Evolutionary conservation across 148 eudicot genomes (phyloP), one percentile per base, ranked within the genome.

Genomic region (Linanthus parryae): DNA sequence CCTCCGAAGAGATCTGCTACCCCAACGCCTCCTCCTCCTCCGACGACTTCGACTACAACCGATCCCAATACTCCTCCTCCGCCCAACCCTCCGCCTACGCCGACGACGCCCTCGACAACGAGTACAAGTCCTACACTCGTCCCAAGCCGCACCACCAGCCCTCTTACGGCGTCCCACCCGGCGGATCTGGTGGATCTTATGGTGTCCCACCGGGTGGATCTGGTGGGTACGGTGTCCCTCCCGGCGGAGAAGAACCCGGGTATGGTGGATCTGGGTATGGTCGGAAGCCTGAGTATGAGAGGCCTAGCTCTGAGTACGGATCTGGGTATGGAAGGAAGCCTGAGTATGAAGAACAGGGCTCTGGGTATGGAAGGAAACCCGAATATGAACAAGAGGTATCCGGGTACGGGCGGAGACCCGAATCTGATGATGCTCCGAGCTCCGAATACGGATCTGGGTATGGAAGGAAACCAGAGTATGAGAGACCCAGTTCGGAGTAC

Each of bases 1-100:
- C 94, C 0, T 83, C 82, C 20, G 83, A 83, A 0, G 82, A 78
- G 15, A 91, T 35, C 49, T 91, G 97, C 76, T 87, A 91, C 77
- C 69, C 82, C 37, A 72, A 64, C 23, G 63, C 87, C 63, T 63
- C 88, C 35, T 56, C 88, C 25, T 43, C 64, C 28, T 24, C 64
- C 46, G 62, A 41, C 4, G 64, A 42, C 11, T 74, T 74, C 47
- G 97, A 86, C 52, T 79, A 81, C 62, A 77, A 79, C 14, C 82
- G 89, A 22, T 84, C 87, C 7, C 59, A 73, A 3, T 87, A 78
- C 78, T 37, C 82, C 45, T 83, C 97, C 31, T 40, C 52, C 24
- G 75, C 95, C 7, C 62, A 81, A 53, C 86, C 95, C 3, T 72
- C 80, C 13, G 97, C 95, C 16, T 91, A 91, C 48, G 76, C 30